Conservation (phyloP, 257 asterid species). For the Solanum clarkiae region DNA sequence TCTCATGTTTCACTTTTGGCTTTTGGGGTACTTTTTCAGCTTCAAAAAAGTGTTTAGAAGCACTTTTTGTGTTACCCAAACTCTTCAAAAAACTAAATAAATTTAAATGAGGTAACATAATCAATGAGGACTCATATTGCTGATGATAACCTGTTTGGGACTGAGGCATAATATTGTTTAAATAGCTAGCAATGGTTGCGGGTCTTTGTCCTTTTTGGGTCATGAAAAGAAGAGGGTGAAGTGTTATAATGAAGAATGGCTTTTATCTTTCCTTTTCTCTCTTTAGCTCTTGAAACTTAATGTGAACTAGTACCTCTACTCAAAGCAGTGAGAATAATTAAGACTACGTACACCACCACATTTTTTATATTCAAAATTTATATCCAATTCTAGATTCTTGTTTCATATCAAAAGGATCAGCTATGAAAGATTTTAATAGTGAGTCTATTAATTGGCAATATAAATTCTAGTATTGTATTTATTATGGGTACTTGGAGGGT, state of each 20-base stretch:
- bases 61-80: too few relatives aligned
- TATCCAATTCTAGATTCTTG: not conserved
- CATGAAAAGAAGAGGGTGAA: not conserved
- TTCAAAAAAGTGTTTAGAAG: too few relatives aligned
- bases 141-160: not conserved
- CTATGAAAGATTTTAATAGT: not conserved
- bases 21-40: too few relatives aligned
- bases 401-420: not conserved
- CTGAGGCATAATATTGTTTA: not conserved
- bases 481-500: not conserved
- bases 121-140: too few relatives aligned
- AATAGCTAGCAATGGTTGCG: not conserved
- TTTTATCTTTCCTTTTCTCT: not conserved
- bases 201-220: not conserved
- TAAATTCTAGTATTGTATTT: not conserved
- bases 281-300: not conserved
- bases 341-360: not conserved
- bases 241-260: not conserved
- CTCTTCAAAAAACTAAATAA: too few relatives aligned
- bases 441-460: not conserved
- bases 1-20: not conserved
- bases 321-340: not conserved
- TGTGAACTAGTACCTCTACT: not conserved
- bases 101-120: not conserved
- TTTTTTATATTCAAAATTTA: not conserved